Evolutionary conservation across 2,329 filamentous ascomycete species (phyloP), one percentile per base, ranked within the genome.

Genomic region (Cyphellophora europaea): DNA sequence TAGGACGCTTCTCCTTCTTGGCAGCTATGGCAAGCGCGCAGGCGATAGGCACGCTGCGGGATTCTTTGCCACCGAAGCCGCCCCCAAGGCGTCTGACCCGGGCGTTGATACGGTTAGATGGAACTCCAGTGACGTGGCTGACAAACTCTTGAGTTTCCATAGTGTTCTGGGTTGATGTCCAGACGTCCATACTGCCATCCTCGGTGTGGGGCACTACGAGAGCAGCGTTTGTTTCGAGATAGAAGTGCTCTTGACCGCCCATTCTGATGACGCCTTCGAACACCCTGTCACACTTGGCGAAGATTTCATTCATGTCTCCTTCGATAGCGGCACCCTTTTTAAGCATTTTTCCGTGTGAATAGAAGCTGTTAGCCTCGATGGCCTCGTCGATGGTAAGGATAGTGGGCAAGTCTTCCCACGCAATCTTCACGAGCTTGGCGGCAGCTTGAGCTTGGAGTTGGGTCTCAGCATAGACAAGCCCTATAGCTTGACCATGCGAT

Each of bases 221-320:
- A 40, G 79, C 82, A 3, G 86, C 89, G 45, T 95, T 80, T 0
- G 89, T 96, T 61, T 96, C 91, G 2, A 98, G 72, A 50, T 96
- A 98, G 54, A 98, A 96, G 54, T 98, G 89, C 56, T 98, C 91
- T 53, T 98, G 91, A 0, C 91, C 82, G 16, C 85, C 85, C 72
- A 93, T 89, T 34, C 85, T 69, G 2, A 75, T 69, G 2, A 79
- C 73, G 25, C 86, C 86, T 4, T 72, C 77, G 49, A 93, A 87
- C 5, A 87, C 71, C 50, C 88, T 72, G 49, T 93, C 85, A 6
- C 71, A 78, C 2, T 76, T 71, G 33, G 69, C 66, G 51, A 91
- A 87, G 0, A 78, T 80, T 38, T 76, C 73, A n/a, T 25, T n/a
- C 21, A 25, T 25, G n/a, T 25, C 21, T 25, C n/a, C 21, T 35